Conservation (phyloP, 2,329 filamentous ascomycete species). For the Albophoma yamanashiensis region DNA sequence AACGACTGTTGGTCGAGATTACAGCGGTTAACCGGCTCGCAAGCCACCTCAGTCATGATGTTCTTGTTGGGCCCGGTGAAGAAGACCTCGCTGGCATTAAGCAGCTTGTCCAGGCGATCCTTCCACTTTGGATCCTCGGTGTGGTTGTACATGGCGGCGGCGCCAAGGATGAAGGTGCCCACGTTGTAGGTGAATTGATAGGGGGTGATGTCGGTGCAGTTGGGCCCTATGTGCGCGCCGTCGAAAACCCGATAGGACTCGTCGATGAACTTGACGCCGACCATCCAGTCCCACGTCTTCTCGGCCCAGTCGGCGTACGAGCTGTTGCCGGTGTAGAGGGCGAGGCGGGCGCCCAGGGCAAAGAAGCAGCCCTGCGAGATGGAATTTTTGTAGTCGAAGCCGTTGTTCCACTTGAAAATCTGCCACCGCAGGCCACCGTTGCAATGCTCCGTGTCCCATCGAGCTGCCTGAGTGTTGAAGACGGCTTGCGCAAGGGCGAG, state of each 20-base stretch:
- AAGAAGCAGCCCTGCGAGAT: constrained; percentile 55
- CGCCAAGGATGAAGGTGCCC: constrained; percentile 54
- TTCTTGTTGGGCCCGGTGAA: constrained; percentile 39
- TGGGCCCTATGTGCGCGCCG: constrained; percentile 43
- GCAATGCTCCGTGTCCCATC: constrained; percentile 62
- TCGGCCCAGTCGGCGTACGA: constrained; percentile 73
- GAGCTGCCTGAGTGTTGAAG: constrained; percentile 66
- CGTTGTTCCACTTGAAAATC: constrained; percentile 72
- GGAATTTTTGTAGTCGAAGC: constrained; percentile 67
- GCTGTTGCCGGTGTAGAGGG: constrained; percentile 64
- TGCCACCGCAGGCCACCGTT: constrained; percentile 76
- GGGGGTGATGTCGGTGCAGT: constrained; percentile 47
- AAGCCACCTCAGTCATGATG: constrained; percentile 56
- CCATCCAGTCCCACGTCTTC: constrained; percentile 61
- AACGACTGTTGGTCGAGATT: constrained; percentile 53
- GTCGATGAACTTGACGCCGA: constrained; percentile 45
- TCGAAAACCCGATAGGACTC: constrained; percentile 51
- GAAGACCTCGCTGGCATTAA: constrained; percentile 42
- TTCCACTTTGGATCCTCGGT: constrained; percentile 42
- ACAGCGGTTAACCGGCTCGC: constrained; percentile 50
- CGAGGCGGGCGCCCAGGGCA: constrained; percentile 55
- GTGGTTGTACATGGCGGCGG: constrained; percentile 60
- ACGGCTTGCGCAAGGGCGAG: constrained; percentile 66
- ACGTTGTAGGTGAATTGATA: constrained; percentile 63
- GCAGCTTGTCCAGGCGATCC: constrained; percentile 43